These are phyloP conservation scores for Taphrina sp. DNA, from an alignment of 1,139 yeast genomes.

Conservation along the genomic window DNA sequence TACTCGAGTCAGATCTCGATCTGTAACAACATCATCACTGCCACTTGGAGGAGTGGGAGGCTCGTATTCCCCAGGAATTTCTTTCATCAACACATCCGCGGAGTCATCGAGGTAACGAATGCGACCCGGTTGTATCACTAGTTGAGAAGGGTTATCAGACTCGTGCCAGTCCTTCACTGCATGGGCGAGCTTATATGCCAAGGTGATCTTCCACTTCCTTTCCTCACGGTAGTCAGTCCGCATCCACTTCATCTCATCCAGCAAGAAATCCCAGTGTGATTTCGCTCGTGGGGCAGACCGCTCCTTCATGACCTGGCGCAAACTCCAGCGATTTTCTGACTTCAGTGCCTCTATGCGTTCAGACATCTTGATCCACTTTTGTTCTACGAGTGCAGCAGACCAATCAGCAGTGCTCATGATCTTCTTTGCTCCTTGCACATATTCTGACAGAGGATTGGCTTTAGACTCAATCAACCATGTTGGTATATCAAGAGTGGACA, in stretches of 20 bases:
- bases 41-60: slow-evolving; percentile 24
- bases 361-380: slow-evolving; percentile 86
- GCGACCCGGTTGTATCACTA: slow-evolving; percentile 5
- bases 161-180: slow-evolving; percentile 34
- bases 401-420: slow-evolving; percentile 79
- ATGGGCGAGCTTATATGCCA: slow-evolving; percentile 33
- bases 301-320: slow-evolving; percentile 75
- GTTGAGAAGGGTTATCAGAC: slow-evolving; percentile 9
- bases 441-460: slow-evolving; percentile 75
- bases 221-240: slow-evolving; percentile 74
- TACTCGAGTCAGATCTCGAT: not conserved
- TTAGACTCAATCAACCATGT: slow-evolving; percentile 79
- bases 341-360: slow-evolving; percentile 90
- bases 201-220: slow-evolving; percentile 40
- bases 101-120: not conserved
- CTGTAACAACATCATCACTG: slow-evolving; percentile 5
- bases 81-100: slow-evolving; percentile 8
- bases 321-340: slow-evolving; percentile 84
- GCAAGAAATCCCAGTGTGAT: slow-evolving; percentile 68
- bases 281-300: slow-evolving; percentile 62
- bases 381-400: slow-evolving; percentile 85
- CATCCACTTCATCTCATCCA: slow-evolving; percentile 87
- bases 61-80: slow-evolving; percentile 5
- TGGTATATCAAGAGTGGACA: slow-evolving; percentile 60
- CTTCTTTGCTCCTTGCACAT: slow-evolving; percentile 82